Percentiles rank a stretch among this genome's conserved stretches.
These are phyloP conservation scores for Hirschfeldia incana DNA, from an alignment of 345 rosid species.

Conservation along the genomic window DNA sequence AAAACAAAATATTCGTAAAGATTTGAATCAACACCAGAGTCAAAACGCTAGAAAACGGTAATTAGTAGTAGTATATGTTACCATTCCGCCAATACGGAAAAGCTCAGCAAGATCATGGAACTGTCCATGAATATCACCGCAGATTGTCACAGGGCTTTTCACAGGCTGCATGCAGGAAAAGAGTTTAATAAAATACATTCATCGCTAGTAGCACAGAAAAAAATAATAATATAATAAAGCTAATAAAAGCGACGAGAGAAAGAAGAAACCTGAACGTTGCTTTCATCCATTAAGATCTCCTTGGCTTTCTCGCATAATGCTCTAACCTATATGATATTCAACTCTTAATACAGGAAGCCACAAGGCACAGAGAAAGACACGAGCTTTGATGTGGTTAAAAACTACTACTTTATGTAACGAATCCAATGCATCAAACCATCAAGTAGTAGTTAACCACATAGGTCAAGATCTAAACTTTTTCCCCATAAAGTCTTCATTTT, in stretches of 20 bases:
- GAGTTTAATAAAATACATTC: not conserved
- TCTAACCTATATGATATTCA: conserved; percentile 57
- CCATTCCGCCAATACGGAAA: conserved; percentile 96
- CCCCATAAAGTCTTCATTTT: not conserved
- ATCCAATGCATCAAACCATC: no score
- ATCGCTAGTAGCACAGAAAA: conserved; percentile 18
- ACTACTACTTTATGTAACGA: no score
- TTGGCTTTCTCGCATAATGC: conserved; percentile 88
- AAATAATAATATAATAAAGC: not conserved
- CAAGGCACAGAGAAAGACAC: no score
- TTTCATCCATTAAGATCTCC: conserved; percentile 95
- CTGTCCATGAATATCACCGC: conserved; percentile 98
- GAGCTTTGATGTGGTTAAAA: no score
- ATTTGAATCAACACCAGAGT: not conserved
- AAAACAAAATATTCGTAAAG: not conserved
- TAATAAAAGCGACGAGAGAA: not conserved
- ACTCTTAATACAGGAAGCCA: not conserved
- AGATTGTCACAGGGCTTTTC: conserved; percentile 92
- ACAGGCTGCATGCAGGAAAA: conserved; percentile 63
- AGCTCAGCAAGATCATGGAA: conserved; percentile 99
- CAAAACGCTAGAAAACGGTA: conserved; percentile 11
- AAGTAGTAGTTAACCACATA: not conserved
- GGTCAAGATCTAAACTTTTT: conserved; percentile 28
- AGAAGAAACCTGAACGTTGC: conserved; percentile 89
- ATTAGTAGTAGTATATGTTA: conserved; percentile 21